Evolutionary conservation across 2,329 filamentous ascomycete genomes (phyloP).

Genomic region (Botryotinia calthae): DNA sequence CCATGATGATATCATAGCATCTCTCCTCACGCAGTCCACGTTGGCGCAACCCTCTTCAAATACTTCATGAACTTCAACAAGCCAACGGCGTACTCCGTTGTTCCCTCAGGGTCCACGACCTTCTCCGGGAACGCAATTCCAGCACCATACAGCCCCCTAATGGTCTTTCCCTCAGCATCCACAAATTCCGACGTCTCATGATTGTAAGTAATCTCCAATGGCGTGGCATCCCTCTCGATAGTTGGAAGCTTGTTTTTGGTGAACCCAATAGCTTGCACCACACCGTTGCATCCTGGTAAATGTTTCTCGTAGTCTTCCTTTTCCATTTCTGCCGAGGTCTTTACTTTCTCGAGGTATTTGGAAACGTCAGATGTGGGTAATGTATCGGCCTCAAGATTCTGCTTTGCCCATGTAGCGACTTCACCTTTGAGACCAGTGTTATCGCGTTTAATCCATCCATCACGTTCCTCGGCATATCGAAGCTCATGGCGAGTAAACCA

Average conservation of each 20-base stretch:
- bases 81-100: slow-evolving; percentile 60
- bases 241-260: slow-evolving; percentile 49
- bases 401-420: slow-evolving; percentile 57
- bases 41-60: slow-evolving; percentile 52
- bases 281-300: slow-evolving; percentile 50
- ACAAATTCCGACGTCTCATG: slow-evolving; percentile 46
- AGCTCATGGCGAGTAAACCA: slow-evolving; percentile 62
- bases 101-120: slow-evolving; percentile 59
- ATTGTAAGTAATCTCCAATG: slow-evolving; percentile 37
- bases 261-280: slow-evolving; percentile 61
- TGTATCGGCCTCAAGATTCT: slow-evolving; percentile 54
- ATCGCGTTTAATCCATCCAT: slow-evolving; percentile 62
- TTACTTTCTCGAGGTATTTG: slow-evolving; percentile 34
- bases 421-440: slow-evolving; percentile 64
- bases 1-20: neutral
- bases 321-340: slow-evolving; percentile 40
- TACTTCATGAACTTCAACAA: slow-evolving; percentile 67
- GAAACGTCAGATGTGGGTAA: slow-evolving; percentile 40
- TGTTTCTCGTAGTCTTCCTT: slow-evolving; percentile 45
- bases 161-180: slow-evolving; percentile 42
- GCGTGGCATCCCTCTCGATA: slow-evolving; percentile 40
- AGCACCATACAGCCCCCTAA: slow-evolving; percentile 57
- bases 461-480: slow-evolving; percentile 59
- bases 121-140: slow-evolving; percentile 63
- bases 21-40: slow-evolving; percentile 42